Conservation (phyloP, 2,329 filamentous ascomycete genomes). For the Massarina eburnea region DNA sequence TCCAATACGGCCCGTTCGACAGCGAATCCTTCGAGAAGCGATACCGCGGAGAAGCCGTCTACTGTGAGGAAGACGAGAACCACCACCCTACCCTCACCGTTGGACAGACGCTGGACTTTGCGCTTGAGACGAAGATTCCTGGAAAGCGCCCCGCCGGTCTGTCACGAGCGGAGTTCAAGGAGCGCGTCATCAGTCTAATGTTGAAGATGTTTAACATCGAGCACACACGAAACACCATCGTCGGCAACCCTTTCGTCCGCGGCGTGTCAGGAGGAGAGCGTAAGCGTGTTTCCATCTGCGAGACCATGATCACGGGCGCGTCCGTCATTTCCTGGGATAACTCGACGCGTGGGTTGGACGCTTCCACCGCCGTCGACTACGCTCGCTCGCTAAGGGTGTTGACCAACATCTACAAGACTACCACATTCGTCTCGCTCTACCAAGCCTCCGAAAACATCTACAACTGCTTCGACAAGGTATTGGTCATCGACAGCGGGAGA, state of each 20-base stretch:
- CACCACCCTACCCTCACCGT: slow-evolving; percentile 86
- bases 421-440: slow-evolving; percentile 83
- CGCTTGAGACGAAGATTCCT: slow-evolving; percentile 81
- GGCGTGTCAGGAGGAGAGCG: slow-evolving; percentile 79
- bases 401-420: slow-evolving; percentile 81
- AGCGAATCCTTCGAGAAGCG: slow-evolving; percentile 68
- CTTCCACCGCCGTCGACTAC: slow-evolving; percentile 53
- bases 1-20: slow-evolving; percentile 74
- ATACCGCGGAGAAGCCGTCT: slow-evolving; percentile 81
- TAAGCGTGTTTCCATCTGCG: slow-evolving; percentile 79
- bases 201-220: slow-evolving; percentile 94
- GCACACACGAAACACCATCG: slow-evolving; percentile 81
- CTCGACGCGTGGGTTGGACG: slow-evolving; percentile 51
- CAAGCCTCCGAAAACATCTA: slow-evolving; percentile 85
- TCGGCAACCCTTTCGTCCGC: slow-evolving; percentile 78
- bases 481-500: slow-evolving; percentile 75
- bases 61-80: slow-evolving; percentile 84
- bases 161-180: slow-evolving; percentile 73
- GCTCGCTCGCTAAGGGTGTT: slow-evolving; percentile 56
- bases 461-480: slow-evolving; percentile 77
- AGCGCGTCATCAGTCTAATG: slow-evolving; percentile 71
- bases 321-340: slow-evolving; percentile 68
- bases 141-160: slow-evolving; percentile 76
- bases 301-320: slow-evolving; percentile 75
- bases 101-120: slow-evolving; percentile 82